Percentiles rank a stretch among this genome's conserved stretches.
These are phyloP conservation scores for Lasiodiplodia theobromae DNA, from an alignment of 2,329 filamentous ascomycete species.

Conservation along the genomic window DNA sequence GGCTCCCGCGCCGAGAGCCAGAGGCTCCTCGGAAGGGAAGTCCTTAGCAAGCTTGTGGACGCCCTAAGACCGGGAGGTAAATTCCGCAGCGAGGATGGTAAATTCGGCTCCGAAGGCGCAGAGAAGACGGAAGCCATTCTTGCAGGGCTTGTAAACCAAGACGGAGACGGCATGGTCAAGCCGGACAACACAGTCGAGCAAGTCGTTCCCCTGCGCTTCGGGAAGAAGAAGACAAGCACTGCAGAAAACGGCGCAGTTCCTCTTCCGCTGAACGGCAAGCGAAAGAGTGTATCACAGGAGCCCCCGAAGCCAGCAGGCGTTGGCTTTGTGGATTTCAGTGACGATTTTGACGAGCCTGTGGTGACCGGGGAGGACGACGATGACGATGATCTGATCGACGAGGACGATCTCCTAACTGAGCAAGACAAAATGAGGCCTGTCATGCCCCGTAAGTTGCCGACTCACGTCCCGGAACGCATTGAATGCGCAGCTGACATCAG, in stretches of 20 bases:
- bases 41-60: conserved; percentile 73
- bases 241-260: conserved; percentile 42
- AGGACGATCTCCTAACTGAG: conserved; percentile 84
- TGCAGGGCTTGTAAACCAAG: conserved; percentile 73
- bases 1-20: conserved; percentile 70
- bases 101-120: conserved; percentile 55
- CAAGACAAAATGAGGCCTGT: conserved; percentile 81
- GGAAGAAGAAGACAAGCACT: conserved; percentile 63
- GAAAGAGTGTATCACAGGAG: conserved; percentile 45
- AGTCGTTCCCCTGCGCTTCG: conserved; percentile 69
- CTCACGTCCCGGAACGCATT: not conserved
- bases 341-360: conserved; percentile 65
- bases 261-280: conserved; percentile 49
- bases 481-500: conserved; percentile 1
- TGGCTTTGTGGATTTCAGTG: conserved; percentile 72
- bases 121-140: conserved; percentile 82
- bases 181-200: conserved; percentile 65
- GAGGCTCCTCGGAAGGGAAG: conserved; percentile 69
- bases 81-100: conserved; percentile 73
- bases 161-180: conserved; percentile 74
- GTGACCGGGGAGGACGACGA: conserved; percentile 58
- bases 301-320: conserved; percentile 63
- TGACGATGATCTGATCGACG: conserved; percentile 84
- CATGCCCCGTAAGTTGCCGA: conserved; percentile 73
- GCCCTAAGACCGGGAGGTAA: conserved; percentile 74